Conservation (phyloP, 192 early-diverging fungal species). For the Coemansia sp. region DNA sequence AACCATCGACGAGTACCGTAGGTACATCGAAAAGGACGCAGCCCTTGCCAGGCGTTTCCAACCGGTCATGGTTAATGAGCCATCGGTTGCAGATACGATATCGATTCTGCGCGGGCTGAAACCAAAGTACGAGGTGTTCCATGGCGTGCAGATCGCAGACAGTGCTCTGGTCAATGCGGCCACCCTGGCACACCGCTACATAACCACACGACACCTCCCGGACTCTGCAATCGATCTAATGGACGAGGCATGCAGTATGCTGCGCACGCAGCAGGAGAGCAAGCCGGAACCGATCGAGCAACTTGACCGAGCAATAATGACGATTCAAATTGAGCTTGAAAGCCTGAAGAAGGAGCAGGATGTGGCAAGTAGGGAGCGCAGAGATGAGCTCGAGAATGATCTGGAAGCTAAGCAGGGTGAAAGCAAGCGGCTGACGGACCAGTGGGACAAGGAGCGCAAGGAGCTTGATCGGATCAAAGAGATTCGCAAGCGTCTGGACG, state of each 20-base stretch:
- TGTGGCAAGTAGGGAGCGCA: constrained; percentile 63
- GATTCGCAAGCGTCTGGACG: constrained; percentile 68
- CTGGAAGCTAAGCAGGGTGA: constrained; percentile 63
- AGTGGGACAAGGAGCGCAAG: constrained; percentile 71
- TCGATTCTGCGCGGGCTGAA: constrained; percentile 77
- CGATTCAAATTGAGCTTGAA: constrained; percentile 77
- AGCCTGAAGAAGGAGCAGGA: constrained; percentile 79
- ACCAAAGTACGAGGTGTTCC: constrained; percentile 76
- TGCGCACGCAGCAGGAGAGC: constrained; percentile 75
- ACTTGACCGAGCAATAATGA: constrained; percentile 72
- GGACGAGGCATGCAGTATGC: constrained; percentile 78
- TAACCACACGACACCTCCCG: constrained; percentile 69
- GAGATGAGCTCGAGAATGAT: constrained; percentile 59
- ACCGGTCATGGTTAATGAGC: constrained; percentile 71
- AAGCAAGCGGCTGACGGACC: constrained; percentile 54
- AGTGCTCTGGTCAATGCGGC: constrained; percentile 71
- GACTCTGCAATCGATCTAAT: constrained; percentile 84
- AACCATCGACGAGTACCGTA: constrained; percentile 78
- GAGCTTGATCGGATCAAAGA: constrained; percentile 69
- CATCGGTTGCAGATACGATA: constrained; percentile 67
- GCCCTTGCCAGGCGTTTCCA: constrained; percentile 79
- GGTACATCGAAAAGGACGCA: constrained; percentile 72
- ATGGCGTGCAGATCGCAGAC: constrained; percentile 77
- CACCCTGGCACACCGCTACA: constrained; percentile 71
- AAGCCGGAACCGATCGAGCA: constrained; percentile 76